A percentile compares a stretch with the other conserved stretches of the same genome.
Conservation (phyloP, 768 basidiomycete genomes). For the Pleurotus djamor region DNA sequence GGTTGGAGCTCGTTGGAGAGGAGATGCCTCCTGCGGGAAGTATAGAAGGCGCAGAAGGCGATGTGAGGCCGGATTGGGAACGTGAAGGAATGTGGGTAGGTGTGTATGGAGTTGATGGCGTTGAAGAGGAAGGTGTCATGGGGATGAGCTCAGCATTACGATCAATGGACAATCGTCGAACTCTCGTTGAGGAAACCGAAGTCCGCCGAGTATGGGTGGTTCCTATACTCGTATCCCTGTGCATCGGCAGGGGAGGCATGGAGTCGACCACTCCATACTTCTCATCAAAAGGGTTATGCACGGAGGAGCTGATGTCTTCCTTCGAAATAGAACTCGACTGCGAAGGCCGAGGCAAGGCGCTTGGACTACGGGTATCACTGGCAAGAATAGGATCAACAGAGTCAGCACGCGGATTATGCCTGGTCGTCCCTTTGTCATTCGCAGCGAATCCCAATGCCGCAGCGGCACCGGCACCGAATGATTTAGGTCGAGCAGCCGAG, state of each 20-base stretch:
- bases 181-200: not conserved
- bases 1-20: slow-evolving; percentile 5
- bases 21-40: slow-evolving; percentile 6
- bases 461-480: not conserved
- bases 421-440: slow-evolving; percentile 6
- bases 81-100: not conserved
- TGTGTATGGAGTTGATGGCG: not conserved
- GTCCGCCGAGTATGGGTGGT: not conserved
- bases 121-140: not conserved
- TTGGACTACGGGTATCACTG: not conserved
- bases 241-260: not conserved
- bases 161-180: not conserved
- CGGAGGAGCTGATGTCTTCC: slow-evolving; percentile 1
- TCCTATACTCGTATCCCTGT: slow-evolving; percentile 3
- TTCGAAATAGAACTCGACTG: not conserved
- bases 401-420: slow-evolving; percentile 11
- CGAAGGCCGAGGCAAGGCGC: not conserved
- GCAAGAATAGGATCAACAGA: slow-evolving; percentile 18
- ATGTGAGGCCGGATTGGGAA: not conserved
- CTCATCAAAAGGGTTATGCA: slow-evolving; percentile 5
- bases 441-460: not conserved
- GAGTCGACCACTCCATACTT: slow-evolving; percentile 2
- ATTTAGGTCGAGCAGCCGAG: not conserved
- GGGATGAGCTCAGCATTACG: not conserved
- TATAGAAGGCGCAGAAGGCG: not conserved